Evolutionary conservation across 2,329 filamentous ascomycete species (phyloP).

Genomic region (Aspergillus neoniger): DNA sequence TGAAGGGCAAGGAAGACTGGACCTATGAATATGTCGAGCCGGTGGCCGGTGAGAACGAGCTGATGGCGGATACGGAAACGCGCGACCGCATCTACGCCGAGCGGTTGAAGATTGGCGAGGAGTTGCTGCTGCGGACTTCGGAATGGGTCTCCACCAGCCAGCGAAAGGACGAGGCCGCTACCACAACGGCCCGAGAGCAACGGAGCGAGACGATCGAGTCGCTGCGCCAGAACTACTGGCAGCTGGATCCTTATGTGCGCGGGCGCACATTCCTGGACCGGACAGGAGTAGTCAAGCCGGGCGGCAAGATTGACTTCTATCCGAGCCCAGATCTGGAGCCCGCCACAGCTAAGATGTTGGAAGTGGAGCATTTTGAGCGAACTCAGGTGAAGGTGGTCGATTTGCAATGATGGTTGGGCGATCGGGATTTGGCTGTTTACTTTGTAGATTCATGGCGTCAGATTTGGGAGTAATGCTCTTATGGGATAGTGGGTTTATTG

Average conservation of each 20-base stretch:
- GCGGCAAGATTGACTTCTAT: slow-evolving; percentile 72
- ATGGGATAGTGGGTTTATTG: too few relatives aligned
- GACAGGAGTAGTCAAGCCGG: slow-evolving; percentile 66
- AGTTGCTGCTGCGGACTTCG: slow-evolving; percentile 72
- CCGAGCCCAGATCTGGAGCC: slow-evolving; percentile 30
- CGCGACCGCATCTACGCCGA: slow-evolving; percentile 64
- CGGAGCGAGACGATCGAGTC: slow-evolving; percentile 64
- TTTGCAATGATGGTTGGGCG: neutral
- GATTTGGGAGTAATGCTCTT: too few relatives aligned
- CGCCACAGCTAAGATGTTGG: slow-evolving; percentile 16
- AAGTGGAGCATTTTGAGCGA: slow-evolving; percentile 22
- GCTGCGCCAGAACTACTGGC: slow-evolving; percentile 80
- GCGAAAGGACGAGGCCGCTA: slow-evolving; percentile 45
- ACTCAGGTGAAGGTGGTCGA: slow-evolving; percentile 16
- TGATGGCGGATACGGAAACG: slow-evolving; percentile 65
- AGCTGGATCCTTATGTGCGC: slow-evolving; percentile 79
- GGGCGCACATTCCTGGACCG: slow-evolving; percentile 81
- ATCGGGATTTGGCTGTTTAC: neutral
- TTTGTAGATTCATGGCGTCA: too few relatives aligned
- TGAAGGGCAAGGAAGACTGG: slow-evolving; percentile 83
- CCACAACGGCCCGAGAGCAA: slow-evolving; percentile 54
- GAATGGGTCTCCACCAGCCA: slow-evolving; percentile 67
- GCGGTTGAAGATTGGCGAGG: slow-evolving; percentile 65
- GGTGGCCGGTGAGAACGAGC: slow-evolving; percentile 68
- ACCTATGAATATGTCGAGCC: slow-evolving; percentile 80